Base-by-base conservation (phyloP, 768 basidiomycete genomes). In the Mycena alexandri region DNA sequence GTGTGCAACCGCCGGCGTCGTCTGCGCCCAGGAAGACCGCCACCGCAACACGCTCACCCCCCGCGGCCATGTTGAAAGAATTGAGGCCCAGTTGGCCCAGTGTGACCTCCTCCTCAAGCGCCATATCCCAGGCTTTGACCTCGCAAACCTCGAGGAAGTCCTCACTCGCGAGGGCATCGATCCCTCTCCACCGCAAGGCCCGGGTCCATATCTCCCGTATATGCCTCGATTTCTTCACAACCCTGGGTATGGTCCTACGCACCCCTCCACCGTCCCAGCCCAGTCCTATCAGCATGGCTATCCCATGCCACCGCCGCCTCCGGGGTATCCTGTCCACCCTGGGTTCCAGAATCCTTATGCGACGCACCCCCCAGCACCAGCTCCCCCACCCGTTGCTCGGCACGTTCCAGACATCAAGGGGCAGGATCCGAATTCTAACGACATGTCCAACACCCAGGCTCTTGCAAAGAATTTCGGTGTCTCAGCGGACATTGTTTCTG, bases 1-100 rank as follows among this genome's bases (percentile, higher is more conserved):
- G 42, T 95, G 94, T 75, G 87, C 91, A 43, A 91, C 90, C 11
- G 92, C 93, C 0, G 90, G 90, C 71, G 91, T 90, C 0, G 77
- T 85, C 47, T 95, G 94, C 81, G 89, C 94, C 75, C 94, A 95
- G 76, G 94, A 95, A 75, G 94, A 95, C 81, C 83, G 94, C 52
- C 93, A 95, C 79, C 84, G 93, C 44, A 92, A 94, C 85, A 93
- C 91, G 1, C 86, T 95, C 73, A 94, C 93, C 55, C 92, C 91
- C 2, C 85, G 94, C 44, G 94, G 93, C 41, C 90, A 95, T 78
- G 91, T 92, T 0, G 93, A 94, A 75, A 90, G 85, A 67, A 80
- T 95, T 77, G 94, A 95, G 81, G 87, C 88, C 71, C 90, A 93
- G 81, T 86, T 95, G 54, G 82, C 86, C 0, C 91, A 93, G 69